Evolutionary conservation across 495 filamentous ascomycete species (phyloP).

Genomic region (Xylona heveae): DNA sequence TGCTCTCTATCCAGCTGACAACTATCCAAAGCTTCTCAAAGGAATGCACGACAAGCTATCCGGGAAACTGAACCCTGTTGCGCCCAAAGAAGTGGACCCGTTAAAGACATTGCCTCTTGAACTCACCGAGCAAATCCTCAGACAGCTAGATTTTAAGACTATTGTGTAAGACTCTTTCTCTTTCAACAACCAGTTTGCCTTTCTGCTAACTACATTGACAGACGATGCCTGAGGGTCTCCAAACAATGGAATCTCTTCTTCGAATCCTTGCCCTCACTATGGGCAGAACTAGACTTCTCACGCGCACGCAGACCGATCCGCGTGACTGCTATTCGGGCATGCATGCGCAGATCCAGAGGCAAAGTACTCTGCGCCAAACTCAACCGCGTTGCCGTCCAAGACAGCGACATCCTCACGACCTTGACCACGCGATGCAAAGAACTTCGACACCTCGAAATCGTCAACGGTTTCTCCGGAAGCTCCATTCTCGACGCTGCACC

Average conservation of each 20-base stretch:
- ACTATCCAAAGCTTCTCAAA: not conserved
- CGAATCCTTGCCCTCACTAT: not conserved
- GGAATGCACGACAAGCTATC: not conserved
- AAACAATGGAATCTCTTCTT: slow-evolving; percentile 3
- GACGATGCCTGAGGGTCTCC: slow-evolving; percentile 3
- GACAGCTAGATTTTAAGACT: not conserved
- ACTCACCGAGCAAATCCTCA: not conserved
- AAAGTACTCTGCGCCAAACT: not conserved
- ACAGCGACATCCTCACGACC: not conserved
- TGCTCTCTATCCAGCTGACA: not conserved
- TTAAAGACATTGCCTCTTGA: slow-evolving; percentile 1
- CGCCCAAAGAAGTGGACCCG: slow-evolving; percentile 1
- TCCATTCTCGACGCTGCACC: not conserved
- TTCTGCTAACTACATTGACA: slow-evolving; percentile 2
- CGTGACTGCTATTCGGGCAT: not conserved
- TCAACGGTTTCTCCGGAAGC: not conserved
- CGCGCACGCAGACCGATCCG: not conserved
- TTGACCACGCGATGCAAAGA: not conserved
- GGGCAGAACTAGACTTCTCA: slow-evolving; percentile 4
- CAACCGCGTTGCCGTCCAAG: no score
- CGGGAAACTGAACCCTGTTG: not conserved
- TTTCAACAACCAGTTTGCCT: not conserved
- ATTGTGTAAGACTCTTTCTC: not conserved
- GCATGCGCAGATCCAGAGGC: not conserved
- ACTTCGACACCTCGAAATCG: slow-evolving; percentile 1